Conservation (phyloP, 129 eudicot genomes). For the Logfia minima region DNA sequence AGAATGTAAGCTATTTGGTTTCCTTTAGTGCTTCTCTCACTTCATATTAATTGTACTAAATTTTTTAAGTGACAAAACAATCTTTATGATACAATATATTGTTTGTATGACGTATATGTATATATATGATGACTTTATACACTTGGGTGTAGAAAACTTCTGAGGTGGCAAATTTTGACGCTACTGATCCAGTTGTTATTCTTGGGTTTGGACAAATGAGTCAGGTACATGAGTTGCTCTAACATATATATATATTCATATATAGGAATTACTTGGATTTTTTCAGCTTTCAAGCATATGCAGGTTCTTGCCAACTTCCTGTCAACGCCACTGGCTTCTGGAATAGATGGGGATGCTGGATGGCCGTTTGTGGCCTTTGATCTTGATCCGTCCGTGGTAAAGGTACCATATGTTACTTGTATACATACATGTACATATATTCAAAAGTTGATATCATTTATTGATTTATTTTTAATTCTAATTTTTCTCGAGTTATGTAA, state of each 20-base stretch:
- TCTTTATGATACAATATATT: neutral
- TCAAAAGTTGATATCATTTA: neutral
- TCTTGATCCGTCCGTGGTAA: constrained; percentile 83
- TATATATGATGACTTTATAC: constrained; percentile 6
- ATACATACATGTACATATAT: neutral
- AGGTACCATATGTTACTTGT: constrained; percentile 45
- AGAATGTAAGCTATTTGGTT: constrained; percentile 49
- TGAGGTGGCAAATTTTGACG: constrained; percentile 63
- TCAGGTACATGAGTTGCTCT: constrained; percentile 54
- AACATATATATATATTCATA: neutral
- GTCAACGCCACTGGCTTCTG: constrained; percentile 82
- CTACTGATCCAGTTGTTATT: constrained; percentile 78
- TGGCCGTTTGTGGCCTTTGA: constrained; percentile 98
- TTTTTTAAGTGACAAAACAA: constrained; percentile 4
- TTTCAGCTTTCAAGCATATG: constrained; percentile 13
- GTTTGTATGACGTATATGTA: neutral
- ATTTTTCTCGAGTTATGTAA: neutral
- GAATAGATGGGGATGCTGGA: constrained; percentile 72
- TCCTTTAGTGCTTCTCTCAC: neutral
- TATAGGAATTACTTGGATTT: constrained; percentile 4
- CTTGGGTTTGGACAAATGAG: constrained; percentile 98
- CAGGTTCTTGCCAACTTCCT: constrained; percentile 97
- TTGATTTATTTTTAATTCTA: neutral
- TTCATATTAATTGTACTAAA: neutral
- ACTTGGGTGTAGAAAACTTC: constrained; percentile 50